Evolutionary conservation across 106 monocot genomes (phyloP), one percentile per base, ranked within the genome.

Genomic region (Agapanthus africanus): DNA sequence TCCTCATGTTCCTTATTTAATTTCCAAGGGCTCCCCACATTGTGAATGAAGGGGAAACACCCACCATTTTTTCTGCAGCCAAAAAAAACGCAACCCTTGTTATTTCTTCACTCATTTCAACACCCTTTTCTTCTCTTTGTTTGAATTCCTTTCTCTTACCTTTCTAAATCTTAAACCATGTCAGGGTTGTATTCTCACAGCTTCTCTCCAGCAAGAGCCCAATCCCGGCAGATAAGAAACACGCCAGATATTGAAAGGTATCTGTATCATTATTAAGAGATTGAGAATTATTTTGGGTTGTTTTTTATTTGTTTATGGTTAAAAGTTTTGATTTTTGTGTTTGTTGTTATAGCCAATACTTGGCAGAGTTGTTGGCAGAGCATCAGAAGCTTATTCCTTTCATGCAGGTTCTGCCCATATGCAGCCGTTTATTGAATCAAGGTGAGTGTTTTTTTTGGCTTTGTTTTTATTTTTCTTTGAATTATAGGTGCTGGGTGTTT

Each of bases 341-440:
- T 61, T 63, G 26, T 63, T 75, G 66, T 27, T 78, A 35, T 65
- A 91, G 95, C 80, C 88, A 95, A 74, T 95, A 95, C 86, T 82
- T 95, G 86, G 78, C 86, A 62, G 91, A 95, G 81, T 70, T 95
- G 71, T 74, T 95, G 60, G 80, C 83, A 54, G 95, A 95, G 82
- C 88, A 86, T 72, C 91, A 95, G 72, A 95, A 95, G 79, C 88
- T 95, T 68, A 88, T 88, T 23, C 95, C 95, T 32, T 95, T 95
- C 81, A 74, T 91, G 88, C 88, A 91, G 78, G 88, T 95, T 63
- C 88, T 95, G 65, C 95, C 95, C 15, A 81, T 91, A 76, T 95
- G 95, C 75, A 91, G 77, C 73, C 71, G 78, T 32, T 65, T 95
- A 63, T 67, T 95, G 65, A 91, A 75, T 82, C 95, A 95, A 86